Conservation (phyloP, 1,139 yeast species). For the Hansenula sp. region DNA sequence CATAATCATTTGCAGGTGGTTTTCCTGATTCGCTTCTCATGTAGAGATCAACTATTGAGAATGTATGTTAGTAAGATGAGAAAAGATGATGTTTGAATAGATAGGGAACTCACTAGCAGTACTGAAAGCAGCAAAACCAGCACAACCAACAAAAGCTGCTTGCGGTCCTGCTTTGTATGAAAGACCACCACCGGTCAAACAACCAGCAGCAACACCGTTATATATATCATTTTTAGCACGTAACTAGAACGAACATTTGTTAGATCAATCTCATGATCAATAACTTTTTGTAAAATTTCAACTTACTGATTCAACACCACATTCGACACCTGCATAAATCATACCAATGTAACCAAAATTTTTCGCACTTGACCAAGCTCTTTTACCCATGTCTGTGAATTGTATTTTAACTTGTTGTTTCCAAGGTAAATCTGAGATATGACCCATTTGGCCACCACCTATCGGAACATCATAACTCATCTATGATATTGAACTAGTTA, state of each 20-base stretch:
- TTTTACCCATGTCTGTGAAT: conserved; percentile 85
- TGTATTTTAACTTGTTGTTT: conserved; percentile 91
- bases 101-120: conserved; percentile 52
- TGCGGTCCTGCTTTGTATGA: conserved; percentile 93
- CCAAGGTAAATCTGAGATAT: conserved; percentile 80
- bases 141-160: conserved; percentile 90
- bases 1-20: conserved; percentile 89
- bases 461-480: conserved; percentile 80
- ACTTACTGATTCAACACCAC: conserved; percentile 63
- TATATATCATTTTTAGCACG: conserved; percentile 92
- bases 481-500: conserved; percentile 12
- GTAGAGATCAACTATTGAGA: conserved; percentile 59
- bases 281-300: too few species aligned
- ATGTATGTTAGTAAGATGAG: neutral
- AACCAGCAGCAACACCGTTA: conserved; percentile 92
- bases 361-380: conserved; percentile 85
- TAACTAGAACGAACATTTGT: conserved; percentile 20
- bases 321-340: conserved; percentile 93
- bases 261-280: neutral
- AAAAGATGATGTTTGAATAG: too few species aligned
- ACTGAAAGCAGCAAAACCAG: conserved; percentile 96
- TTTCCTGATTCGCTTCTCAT: conserved; percentile 81
- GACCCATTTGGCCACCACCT: conserved; percentile 48
- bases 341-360: conserved; percentile 94
- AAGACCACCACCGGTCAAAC: conserved; percentile 94